Percentiles rank a stretch among this genome's conserved stretches.
These are phyloP conservation scores for Aspergillus pseudoglaucus DNA, from an alignment of 2,329 filamentous ascomycete genomes.

Conservation along the genomic window DNA sequence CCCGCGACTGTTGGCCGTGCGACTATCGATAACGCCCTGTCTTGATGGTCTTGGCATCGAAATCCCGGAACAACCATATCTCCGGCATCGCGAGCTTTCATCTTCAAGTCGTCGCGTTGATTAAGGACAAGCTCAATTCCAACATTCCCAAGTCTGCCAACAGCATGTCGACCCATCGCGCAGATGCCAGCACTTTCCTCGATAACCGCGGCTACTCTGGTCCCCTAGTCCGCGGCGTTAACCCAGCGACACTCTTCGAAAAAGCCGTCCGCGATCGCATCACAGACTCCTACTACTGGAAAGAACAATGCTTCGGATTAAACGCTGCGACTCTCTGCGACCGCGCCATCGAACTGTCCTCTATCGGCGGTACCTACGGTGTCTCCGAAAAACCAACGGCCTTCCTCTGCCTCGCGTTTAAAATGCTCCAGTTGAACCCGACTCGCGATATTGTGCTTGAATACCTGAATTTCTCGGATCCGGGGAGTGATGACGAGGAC, in stretches of 20 bases:
- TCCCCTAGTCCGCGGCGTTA: conserved; percentile 76
- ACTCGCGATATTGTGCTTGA: conserved; percentile 69
- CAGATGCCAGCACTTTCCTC: conserved; percentile 70
- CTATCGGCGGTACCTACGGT: conserved; percentile 83
- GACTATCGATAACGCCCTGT: conserved; percentile 32
- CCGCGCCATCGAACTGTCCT: conserved; percentile 76
- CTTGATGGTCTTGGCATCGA: conserved; percentile 17
- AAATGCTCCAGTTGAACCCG: conserved; percentile 82
- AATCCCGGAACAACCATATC: conserved; percentile 2
- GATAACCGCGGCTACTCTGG: conserved; percentile 82
- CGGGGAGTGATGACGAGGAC: conserved; percentile 48
- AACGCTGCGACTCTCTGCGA: conserved; percentile 78
- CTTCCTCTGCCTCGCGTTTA: conserved; percentile 91
- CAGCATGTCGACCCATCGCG: conserved; percentile 55
- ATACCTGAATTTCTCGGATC: conserved; percentile 71
- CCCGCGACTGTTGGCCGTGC: conserved; percentile 23
- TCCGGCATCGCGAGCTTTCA: not conserved
- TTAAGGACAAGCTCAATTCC: not conserved
- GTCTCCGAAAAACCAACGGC: conserved; percentile 76
- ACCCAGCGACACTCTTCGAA: conserved; percentile 92
- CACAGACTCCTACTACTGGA: conserved; percentile 93
- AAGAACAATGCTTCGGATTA: conserved; percentile 94
- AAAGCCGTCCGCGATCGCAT: conserved; percentile 94
- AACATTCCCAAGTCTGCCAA: not conserved
- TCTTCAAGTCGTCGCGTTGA: not conserved